Percentiles rank a stretch among this genome's conserved stretches.
phyloP scores from a whole-genome alignment of 768 basidiomycete genomes.

The Termitomyces heimii region DNA sequence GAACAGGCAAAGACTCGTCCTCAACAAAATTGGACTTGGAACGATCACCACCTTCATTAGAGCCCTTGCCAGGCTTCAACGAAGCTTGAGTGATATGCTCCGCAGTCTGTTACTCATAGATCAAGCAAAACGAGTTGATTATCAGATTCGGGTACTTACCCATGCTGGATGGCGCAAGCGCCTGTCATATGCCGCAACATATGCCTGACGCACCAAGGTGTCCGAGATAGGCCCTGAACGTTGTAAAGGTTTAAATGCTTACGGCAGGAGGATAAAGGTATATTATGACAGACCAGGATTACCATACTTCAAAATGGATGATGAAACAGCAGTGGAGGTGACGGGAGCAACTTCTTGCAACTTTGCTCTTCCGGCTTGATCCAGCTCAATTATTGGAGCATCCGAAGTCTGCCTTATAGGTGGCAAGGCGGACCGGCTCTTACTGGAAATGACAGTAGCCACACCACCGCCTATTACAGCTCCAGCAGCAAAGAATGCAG shows the following conservation, averaged over 20 bases:
- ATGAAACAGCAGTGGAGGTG: slow-evolving; percentile 18
- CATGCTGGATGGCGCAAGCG: slow-evolving; percentile 88
- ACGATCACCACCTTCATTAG: slow-evolving; percentile 52
- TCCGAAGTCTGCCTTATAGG: slow-evolving; percentile 10
- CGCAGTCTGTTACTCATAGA: slow-evolving; percentile 58
- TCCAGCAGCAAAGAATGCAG: slow-evolving; percentile 78
- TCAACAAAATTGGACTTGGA: slow-evolving; percentile 76
- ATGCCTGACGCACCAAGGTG: slow-evolving; percentile 72
- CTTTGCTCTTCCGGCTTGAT: slow-evolving; percentile 35
- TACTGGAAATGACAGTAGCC: slow-evolving; percentile 41
- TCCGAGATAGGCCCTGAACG: slow-evolving; percentile 79
- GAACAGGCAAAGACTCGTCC: slow-evolving; percentile 68
- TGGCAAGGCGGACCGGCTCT: slow-evolving; percentile 12
- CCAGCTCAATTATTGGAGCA: slow-evolving; percentile 38
- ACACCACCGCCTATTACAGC: slow-evolving; percentile 77
- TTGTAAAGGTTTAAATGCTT: neutral
- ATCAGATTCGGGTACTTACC: slow-evolving; percentile 40
- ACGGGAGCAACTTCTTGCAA: slow-evolving; percentile 30
- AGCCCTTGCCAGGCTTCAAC: slow-evolving; percentile 36
- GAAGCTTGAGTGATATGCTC: slow-evolving; percentile 87
- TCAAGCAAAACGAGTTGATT: neutral
- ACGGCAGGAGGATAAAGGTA: neutral
- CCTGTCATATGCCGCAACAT: slow-evolving; percentile 88
- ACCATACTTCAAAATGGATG: slow-evolving; percentile 64
- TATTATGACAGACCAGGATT: slow-evolving; percentile 58